A percentile compares a stretch with the other conserved stretches of the same genome.
These are phyloP conservation scores for Ophiocordyceps polyrhachis-furcata DNA, from an alignment of 2,329 filamentous ascomycete species.

Conservation along the genomic window DNA sequence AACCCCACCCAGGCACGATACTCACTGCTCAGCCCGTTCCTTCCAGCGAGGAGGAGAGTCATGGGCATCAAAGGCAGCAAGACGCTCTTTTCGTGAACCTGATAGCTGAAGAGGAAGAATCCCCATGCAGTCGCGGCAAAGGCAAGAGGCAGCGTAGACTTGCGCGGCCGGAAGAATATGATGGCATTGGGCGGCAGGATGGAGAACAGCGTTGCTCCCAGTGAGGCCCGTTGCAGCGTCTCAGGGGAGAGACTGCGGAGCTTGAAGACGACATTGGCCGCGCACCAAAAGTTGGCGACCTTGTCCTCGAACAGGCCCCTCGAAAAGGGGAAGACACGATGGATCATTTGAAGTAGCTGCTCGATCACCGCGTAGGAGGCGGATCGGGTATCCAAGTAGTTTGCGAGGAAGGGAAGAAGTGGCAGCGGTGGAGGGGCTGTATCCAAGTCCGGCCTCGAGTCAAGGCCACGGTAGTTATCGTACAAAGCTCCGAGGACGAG, in stretches of 20 bases:
- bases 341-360: slow-evolving; percentile 66
- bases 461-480: slow-evolving; percentile 45
- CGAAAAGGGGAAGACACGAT: slow-evolving; percentile 90
- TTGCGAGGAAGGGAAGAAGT: slow-evolving; percentile 36
- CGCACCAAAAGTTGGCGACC: slow-evolving; percentile 96
- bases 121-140: slow-evolving; percentile 81
- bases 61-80: slow-evolving; percentile 82
- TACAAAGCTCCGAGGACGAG: slow-evolving; percentile 54
- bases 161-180: slow-evolving; percentile 61
- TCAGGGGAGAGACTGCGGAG: slow-evolving; percentile 53
- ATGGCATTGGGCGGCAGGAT: slow-evolving; percentile 66
- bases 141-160: slow-evolving; percentile 58
- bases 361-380: slow-evolving; percentile 58
- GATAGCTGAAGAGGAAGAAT: slow-evolving; percentile 94
- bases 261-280: slow-evolving; percentile 77
- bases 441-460: slow-evolving; percentile 34
- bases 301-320: slow-evolving; percentile 98
- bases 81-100: slow-evolving; percentile 96
- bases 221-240: slow-evolving; percentile 57
- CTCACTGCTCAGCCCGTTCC: slow-evolving; percentile 57
- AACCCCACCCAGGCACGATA: slow-evolving; percentile 87
- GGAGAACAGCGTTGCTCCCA: slow-evolving; percentile 54
- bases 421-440: slow-evolving; percentile 43
- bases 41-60: slow-evolving; percentile 68
- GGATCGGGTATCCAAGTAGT: slow-evolving; percentile 42